Evolutionary conservation across 768 basidiomycete species (phyloP).

Genomic region (Candolleomyces aberdarensis): DNA sequence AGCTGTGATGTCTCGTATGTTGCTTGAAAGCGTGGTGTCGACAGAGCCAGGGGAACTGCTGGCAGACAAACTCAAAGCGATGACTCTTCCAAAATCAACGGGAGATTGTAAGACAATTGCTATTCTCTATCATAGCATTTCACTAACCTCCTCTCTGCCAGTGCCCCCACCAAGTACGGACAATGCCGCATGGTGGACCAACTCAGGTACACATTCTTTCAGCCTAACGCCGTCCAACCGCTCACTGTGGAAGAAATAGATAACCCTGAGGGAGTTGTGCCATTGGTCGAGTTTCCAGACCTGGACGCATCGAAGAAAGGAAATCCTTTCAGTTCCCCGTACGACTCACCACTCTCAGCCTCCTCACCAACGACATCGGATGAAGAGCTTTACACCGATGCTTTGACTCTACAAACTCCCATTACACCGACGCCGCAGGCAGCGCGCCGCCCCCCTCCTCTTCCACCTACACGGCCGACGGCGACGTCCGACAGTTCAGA

Average conservation of each 20-base stretch:
- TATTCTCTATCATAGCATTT: not conserved
- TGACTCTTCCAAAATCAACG: conserved; percentile 46
- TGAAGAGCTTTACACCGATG: conserved; percentile 78
- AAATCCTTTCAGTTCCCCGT: conserved; percentile 77
- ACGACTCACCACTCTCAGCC: conserved; percentile 63
- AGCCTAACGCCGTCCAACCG: conserved; percentile 1
- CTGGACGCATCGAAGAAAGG: conserved; percentile 27
- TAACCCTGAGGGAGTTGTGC: conserved; percentile 51
- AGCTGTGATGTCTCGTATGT: conserved; percentile 60
- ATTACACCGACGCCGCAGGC: conserved; percentile 52
- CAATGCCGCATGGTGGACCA: conserved; percentile 76
- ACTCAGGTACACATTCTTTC: conserved; percentile 46
- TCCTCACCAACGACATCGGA: conserved; percentile 76
- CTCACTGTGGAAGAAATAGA: not conserved
- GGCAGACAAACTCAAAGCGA: conserved; percentile 64
- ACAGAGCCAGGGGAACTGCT: conserved; percentile 64
- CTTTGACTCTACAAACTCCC: conserved; percentile 66
- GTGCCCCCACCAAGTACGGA: conserved; percentile 88
- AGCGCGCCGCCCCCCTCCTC: conserved; percentile 18
- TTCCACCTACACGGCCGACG: conserved; percentile 36
- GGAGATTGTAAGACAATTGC: conserved; percentile 33
- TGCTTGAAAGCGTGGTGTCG: conserved; percentile 62
- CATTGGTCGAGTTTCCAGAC: conserved; percentile 36
- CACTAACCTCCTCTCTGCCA: conserved; percentile 24
- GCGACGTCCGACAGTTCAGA: not conserved